Evolutionary conservation across 768 basidiomycete genomes (phyloP).

Genomic region (Boletus edulis): DNA sequence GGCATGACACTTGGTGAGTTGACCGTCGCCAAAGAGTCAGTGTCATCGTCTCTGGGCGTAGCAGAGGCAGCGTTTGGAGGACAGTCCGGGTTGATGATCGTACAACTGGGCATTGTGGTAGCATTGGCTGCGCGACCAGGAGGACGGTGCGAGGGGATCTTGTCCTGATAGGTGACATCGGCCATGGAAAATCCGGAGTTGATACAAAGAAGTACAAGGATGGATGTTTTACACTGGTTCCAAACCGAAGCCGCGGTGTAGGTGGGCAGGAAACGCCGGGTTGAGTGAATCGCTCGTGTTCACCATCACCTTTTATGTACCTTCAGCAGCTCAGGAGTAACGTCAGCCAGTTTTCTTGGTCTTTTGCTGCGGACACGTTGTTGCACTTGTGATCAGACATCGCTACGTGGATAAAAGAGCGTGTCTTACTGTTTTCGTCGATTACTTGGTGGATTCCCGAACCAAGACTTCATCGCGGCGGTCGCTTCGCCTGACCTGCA

Average conservation of each 20-base stretch:
- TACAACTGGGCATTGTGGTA: neutral
- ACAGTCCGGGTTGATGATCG: neutral
- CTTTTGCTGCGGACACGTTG: slow-evolving; percentile 1
- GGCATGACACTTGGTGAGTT: neutral
- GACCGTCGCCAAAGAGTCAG: neutral
- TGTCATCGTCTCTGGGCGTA: neutral
- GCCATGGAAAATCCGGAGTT: neutral
- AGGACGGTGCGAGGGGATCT: neutral
- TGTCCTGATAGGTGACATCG: neutral
- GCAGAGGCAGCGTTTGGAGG: neutral
- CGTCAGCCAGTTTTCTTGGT: neutral
- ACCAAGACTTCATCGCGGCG: neutral
- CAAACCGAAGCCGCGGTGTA: neutral
- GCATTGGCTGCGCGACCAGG: neutral
- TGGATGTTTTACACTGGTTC: neutral
- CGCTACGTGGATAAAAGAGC: slow-evolving; percentile 1
- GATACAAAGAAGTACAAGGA: neutral
- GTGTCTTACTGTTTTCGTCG: slow-evolving; percentile 10
- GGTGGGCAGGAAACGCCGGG: neutral
- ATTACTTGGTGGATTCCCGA: slow-evolving; percentile 2
- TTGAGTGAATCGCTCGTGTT: neutral
- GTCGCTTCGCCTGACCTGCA: neutral
- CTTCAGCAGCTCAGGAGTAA: neutral
- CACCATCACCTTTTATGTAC: slow-evolving; percentile 13
- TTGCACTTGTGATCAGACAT: neutral